Evolutionary conservation across 2,329 filamentous ascomycete species (phyloP), one percentile per base, ranked within the genome.

Genomic region (Monosporascus sp.): DNA sequence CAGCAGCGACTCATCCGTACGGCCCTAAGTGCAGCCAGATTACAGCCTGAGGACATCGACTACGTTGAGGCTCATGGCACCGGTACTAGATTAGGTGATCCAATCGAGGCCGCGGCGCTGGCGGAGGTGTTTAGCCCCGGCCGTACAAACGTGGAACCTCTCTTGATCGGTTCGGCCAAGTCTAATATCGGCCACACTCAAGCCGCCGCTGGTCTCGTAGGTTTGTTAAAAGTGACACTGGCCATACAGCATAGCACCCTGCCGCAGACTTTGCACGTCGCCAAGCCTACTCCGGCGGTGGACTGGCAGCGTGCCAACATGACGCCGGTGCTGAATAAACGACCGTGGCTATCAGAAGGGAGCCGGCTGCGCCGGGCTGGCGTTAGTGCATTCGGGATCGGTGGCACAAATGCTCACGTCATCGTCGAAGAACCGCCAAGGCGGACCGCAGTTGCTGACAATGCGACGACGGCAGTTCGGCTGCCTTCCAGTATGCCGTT

Each of bases 371-470:
- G 56, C 38, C 68, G 72, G 35, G 74, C 73, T 2, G 72, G 72
- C 38, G 67, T 80, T 1, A 78, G 76, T 52, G 70, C 71, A 17
- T 79, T 78, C 55, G 75, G 73, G 1, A 71, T 71, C 47, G 71
- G 72, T 5, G 74, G 72, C 5, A 69, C 73, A 1, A 74, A 73
- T 41, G 68, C 70, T 1, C 72, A 75, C 54, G 67, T 67, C 0
- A 70, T 77, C 31, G 48, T 78, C 25, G 73, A 77, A 49, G 59
- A 61, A 22, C 47, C 55, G 7, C 53, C 55, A 27, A 52, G 24
- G 47, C 47, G 37, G 18, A 17, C 37, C 37, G 9, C 7, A 17
- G 18, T 18, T 50, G 25, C 25, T 8, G 25, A 27, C 25, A 9
- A 27, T 27, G 25, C 25, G 25, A 27, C 35, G n/a, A 47, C 11